Percentiles rank a stretch among this genome's conserved stretches.
Conservation (phyloP, 2,329 filamentous ascomycete species). For the Diaporthe sp. region DNA sequence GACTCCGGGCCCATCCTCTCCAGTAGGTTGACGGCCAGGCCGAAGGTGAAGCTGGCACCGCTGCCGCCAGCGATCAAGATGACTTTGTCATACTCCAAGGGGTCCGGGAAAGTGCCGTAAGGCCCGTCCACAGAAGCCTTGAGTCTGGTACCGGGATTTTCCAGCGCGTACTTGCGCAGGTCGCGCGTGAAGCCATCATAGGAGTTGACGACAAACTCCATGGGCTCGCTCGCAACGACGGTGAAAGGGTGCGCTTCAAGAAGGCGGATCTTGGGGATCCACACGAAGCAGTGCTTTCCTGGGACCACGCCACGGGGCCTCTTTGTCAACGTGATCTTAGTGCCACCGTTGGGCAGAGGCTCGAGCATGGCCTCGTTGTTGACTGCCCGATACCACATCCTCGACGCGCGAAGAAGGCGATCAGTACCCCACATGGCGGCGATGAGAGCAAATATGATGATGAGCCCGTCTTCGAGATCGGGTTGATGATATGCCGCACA, state of each 20-base stretch:
- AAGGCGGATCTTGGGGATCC: conserved; percentile 70
- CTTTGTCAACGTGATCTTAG: conserved; percentile 67
- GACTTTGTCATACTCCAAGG: conserved; percentile 66
- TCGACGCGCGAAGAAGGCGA: conserved; percentile 61
- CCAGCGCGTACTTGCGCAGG: conserved; percentile 65
- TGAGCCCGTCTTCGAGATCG: conserved; percentile 55
- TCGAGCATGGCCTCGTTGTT: conserved; percentile 68
- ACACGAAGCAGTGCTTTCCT: conserved; percentile 75
- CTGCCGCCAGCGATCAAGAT: conserved; percentile 73
- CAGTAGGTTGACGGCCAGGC: conserved; percentile 61
- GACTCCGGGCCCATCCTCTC: conserved; percentile 56
- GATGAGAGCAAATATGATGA: conserved; percentile 58
- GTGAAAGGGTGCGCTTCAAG: conserved; percentile 76
- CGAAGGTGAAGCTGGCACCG: conserved; percentile 71
- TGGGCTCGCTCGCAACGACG: conserved; percentile 64
- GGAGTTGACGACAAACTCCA: conserved; percentile 72
- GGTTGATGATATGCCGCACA: conserved; percentile 67
- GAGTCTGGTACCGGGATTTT: conserved; percentile 63
- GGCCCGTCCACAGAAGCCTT: conserved; percentile 70
- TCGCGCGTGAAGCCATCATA: conserved; percentile 72
- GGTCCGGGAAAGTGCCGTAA: conserved; percentile 69
- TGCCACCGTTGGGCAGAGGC: conserved; percentile 67
- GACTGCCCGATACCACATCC: conserved; percentile 59
- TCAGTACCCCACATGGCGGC: conserved; percentile 66
- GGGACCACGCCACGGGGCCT: conserved; percentile 61